Evolutionary conservation across 371 early-diverging fungal species (phyloP), one percentile per base, ranked within the genome.

Genomic region (Rhizopus microsporus): DNA sequence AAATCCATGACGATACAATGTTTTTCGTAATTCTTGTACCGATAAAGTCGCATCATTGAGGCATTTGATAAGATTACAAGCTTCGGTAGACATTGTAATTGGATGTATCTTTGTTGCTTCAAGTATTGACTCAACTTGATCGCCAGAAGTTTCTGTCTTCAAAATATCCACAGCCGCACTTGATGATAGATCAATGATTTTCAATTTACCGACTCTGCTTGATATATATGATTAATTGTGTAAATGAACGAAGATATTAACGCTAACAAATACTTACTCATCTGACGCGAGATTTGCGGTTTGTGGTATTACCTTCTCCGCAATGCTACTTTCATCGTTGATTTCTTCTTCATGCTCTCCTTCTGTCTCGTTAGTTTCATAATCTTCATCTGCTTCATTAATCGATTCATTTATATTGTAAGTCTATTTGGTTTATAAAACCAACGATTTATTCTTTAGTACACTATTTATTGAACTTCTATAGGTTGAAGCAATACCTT

Each of bases 101-200:
- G n/a, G n/a, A n/a, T n/a, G n/a, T n/a, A n/a, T n/a, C n/a, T n/a
- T n/a, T n/a, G n/a, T n/a, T n/a, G n/a, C n/a, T n/a, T n/a, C n/a
- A n/a, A n/a, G n/a, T n/a, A n/a, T n/a, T n/a, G n/a, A n/a, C n/a
- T n/a, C n/a, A n/a, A n/a, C n/a, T n/a, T n/a, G n/a, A n/a, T n/a
- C n/a, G n/a, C n/a, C n/a, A n/a, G n/a, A n/a, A n/a, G n/a, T n/a
- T n/a, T n/a, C n/a, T n/a, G n/a, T n/a, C n/a, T n/a, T n/a, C n/a
- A n/a, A n/a, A n/a, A n/a, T n/a, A n/a, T n/a, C n/a, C n/a, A n/a
- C n/a, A n/a, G n/a, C n/a, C n/a, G n/a, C n/a, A n/a, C n/a, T n/a
- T n/a, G n/a, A 54, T 48, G 60, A 54, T 54, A 60, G 54, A 49
- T 54, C 54, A 47, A 54, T 60, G 7, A 54, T 60, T 42, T 47